Conservation (phyloP, 148 eudicot genomes). For the Vaccinium myrtillus region DNA sequence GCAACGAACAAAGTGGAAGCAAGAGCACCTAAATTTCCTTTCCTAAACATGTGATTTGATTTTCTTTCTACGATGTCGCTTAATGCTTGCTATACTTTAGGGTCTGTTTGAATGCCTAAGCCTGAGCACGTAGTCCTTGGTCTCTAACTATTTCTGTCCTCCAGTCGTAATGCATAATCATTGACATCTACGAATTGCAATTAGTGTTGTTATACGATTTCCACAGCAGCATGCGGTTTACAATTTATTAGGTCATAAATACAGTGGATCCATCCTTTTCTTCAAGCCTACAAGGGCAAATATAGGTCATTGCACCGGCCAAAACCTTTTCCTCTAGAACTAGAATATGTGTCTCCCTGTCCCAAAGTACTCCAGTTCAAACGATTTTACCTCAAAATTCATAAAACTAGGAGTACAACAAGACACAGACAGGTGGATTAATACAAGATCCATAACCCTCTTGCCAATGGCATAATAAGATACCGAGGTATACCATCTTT, state of each 20-base stretch:
- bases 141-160: background rate
- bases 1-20: constrained; percentile 30
- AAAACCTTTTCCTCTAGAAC: background rate
- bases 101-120: background rate
- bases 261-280: background rate
- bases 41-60: constrained; percentile 69
- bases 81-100: background rate
- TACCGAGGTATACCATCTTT: constrained; percentile 30
- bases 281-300: background rate
- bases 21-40: constrained; percentile 52
- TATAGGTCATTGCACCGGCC: background rate
- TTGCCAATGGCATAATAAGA: background rate
- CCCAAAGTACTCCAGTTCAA: background rate
- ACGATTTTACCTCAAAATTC: background rate
- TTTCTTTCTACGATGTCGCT: constrained; percentile 27
- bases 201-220: background rate
- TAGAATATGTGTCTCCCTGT: background rate
- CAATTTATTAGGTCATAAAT: background rate
- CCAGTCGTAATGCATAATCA: background rate
- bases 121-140: background rate
- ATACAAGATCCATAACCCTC: background rate
- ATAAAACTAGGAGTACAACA: background rate
- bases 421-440: background rate
- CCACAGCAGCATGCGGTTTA: background rate
- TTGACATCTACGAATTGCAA: background rate